Conservation (phyloP, 495 filamentous ascomycete species). For the Annulohypoxylon bovei region DNA sequence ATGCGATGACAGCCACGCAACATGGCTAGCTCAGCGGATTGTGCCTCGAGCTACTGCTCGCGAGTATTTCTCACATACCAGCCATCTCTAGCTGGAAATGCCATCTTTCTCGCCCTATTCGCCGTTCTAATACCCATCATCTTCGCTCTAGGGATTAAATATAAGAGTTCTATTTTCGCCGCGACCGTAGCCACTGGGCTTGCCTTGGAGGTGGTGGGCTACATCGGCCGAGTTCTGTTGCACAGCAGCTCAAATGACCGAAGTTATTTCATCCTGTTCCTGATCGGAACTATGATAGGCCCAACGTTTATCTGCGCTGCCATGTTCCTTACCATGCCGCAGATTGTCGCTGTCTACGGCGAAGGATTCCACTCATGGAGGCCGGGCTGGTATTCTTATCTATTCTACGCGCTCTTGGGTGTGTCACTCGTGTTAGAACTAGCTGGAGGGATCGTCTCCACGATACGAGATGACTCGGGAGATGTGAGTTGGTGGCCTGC, state of each 20-base stretch:
- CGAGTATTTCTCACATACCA: slow-evolving; percentile 44
- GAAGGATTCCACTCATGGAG: slow-evolving; percentile 44
- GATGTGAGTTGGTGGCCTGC: slow-evolving; percentile 23
- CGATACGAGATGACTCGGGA: slow-evolving; percentile 12
- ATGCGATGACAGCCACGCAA: slow-evolving; percentile 26
- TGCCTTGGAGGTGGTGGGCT: slow-evolving; percentile 52
- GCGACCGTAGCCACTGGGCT: slow-evolving; percentile 48
- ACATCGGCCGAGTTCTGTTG: slow-evolving; percentile 52
- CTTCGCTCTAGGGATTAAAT: slow-evolving; percentile 51
- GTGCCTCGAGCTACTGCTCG: slow-evolving; percentile 28
- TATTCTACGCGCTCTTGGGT: slow-evolving; percentile 46
- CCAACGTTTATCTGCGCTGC: slow-evolving; percentile 51
- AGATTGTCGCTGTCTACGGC: slow-evolving; percentile 53
- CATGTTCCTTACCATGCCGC: slow-evolving; percentile 50
- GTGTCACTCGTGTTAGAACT: slow-evolving; percentile 51
- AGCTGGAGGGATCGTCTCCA: slow-evolving; percentile 43
- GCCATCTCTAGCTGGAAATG: slow-evolving; percentile 46
- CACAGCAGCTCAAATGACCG: slow-evolving; percentile 39
- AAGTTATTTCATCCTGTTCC: slow-evolving; percentile 47
- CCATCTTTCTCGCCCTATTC: slow-evolving; percentile 53
- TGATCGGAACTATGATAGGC: slow-evolving; percentile 54
- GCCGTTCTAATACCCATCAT: slow-evolving; percentile 49
- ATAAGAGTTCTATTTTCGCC: slow-evolving; percentile 48
- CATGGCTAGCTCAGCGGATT: slow-evolving; percentile 32
- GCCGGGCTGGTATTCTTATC: slow-evolving; percentile 45